phyloP scores from a whole-genome alignment of 169 alveolate genomes.

The Eimeria falciformis region DNA sequence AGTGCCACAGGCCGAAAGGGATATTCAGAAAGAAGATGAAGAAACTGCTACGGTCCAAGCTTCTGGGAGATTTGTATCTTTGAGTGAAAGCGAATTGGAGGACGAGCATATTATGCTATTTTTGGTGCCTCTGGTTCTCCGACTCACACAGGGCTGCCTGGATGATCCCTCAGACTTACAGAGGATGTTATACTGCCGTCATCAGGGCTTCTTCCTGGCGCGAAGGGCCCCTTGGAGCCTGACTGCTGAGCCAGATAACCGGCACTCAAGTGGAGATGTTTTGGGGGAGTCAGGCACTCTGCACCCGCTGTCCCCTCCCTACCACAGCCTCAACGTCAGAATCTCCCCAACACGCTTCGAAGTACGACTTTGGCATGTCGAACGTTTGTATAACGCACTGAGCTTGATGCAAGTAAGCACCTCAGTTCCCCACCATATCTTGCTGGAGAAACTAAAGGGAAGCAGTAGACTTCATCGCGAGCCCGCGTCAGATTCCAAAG shows the following conservation, averaged over 20 bases:
- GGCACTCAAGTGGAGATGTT: neutral
- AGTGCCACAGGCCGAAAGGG: neutral
- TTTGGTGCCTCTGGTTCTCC: neutral
- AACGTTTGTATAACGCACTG: slow-evolving; percentile 3
- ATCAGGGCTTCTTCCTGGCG: neutral
- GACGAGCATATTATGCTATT: neutral
- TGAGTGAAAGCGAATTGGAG: neutral
- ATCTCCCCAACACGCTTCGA: neutral
- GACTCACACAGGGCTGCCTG: neutral
- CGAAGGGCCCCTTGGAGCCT: neutral
- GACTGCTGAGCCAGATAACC: neutral
- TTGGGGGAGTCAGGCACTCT: neutral
- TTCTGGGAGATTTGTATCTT: neutral
- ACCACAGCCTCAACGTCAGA: neutral
- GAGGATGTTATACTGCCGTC: neutral
- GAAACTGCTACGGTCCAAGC: neutral
- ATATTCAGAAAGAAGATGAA: neutral
- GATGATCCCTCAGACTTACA: neutral
- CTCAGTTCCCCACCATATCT: neutral
- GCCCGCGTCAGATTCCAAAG: too few relatives aligned
- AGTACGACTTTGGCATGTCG: slow-evolving; percentile 16
- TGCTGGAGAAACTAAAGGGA: neutral
- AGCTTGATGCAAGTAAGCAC: neutral
- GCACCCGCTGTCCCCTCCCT: slow-evolving; percentile 32
- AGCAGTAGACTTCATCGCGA: too few relatives aligned